Evolutionary conservation across 192 early-diverging fungal species (phyloP).

Genomic region (Tieghemiomyces parasiticus): DNA sequence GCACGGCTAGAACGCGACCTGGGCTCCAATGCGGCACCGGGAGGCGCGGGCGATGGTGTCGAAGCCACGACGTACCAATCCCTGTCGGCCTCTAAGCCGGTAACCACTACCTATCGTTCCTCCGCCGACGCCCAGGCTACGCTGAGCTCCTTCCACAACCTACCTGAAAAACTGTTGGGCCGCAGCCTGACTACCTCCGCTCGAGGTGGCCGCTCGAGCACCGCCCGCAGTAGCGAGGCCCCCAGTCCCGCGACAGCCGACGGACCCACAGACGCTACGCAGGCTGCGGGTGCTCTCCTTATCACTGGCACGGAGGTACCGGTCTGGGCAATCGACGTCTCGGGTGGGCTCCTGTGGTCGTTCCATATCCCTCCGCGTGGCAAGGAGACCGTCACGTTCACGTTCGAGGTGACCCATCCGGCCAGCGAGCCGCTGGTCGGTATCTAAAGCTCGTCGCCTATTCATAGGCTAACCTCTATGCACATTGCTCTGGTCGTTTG

Average conservation of each 20-base stretch:
- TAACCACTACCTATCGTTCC: background rate
- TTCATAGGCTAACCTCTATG: too few relatives aligned
- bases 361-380: background rate
- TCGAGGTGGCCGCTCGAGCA: background rate
- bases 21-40: background rate
- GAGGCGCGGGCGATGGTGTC: background rate
- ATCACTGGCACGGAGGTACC: background rate
- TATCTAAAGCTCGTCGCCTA: background rate
- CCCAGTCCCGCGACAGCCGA: background rate
- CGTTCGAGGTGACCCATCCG: background rate
- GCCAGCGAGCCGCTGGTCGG: background rate
- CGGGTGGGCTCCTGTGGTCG: background rate
- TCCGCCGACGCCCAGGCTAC: background rate
- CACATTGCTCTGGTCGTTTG: background rate
- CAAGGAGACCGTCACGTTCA: background rate
- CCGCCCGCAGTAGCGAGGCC: background rate
- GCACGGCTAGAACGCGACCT: background rate
- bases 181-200: background rate
- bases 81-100: background rate
- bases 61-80: background rate
- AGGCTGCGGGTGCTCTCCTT: background rate
- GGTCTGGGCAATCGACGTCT: background rate
- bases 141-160: background rate
- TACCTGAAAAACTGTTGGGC: background rate
- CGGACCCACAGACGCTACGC: background rate